Evolutionary conservation across 495 filamentous ascomycete species (phyloP), one percentile per base, ranked within the genome.

Genomic region (Parathielavia hyrcaniae): DNA sequence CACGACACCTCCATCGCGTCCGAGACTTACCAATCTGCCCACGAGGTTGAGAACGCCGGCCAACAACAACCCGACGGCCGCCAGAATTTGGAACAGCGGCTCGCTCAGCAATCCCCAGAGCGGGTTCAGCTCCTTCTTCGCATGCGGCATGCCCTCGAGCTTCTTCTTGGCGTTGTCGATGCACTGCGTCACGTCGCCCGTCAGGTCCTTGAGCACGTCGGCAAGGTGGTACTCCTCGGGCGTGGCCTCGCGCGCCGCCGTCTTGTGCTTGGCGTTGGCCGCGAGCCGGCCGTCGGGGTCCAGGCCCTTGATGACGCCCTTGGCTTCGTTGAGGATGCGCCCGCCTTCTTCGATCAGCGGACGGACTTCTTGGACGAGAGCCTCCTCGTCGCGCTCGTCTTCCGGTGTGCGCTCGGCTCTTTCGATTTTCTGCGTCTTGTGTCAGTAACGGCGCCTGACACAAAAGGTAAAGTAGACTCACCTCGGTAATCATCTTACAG

Each of bases 111-210:
- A 72, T 39, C 78, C 86, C 88, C 90, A 90, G 34, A 96, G 83
- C 1, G 91, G 90, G 67, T 90, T 96, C 50, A 97, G 80, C 72
- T 88, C 83, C 79, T 96, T 95, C 84, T 96, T 93, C 23, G 90
- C 91, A 58, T 91, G 85, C 16, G 91, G 91, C 86, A 96, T 91
- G 66, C 88, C 87, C 64, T 87, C 84, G 55, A 96, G 86, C 74
- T 86, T 87, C 70, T 83, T 86, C 80, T 88, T 90, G 39, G 87
- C 89, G 45, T 86, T 83, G 58, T 96, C 90, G 61, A 97, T 90
- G n/a, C 86, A 89, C 64, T 84, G 82, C 7, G 77, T 79, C 11
- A 86, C 79, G 43, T 77, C 76, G 17, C 77, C 80, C 0, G 83
- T 82, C 34, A 85, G 69, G 39, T 91, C 87, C 76, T 92, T 93